A percentile compares a stretch with the other conserved stretches of the same genome.
These are phyloP conservation scores for Pichia paraexigua DNA, from an alignment of 805 yeast species.

Conservation along the genomic window DNA sequence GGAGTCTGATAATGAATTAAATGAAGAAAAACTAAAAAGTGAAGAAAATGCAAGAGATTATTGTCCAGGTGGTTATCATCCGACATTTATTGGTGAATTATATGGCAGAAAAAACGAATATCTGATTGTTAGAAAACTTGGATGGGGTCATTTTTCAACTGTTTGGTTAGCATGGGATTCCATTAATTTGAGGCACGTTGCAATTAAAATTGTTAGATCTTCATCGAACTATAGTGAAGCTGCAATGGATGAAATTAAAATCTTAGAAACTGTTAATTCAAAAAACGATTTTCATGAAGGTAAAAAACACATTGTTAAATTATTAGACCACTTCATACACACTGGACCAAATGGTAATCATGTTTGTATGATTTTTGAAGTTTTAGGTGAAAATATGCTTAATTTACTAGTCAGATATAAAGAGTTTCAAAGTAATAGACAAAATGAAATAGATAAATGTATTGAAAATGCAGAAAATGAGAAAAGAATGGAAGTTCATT, in stretches of 20 bases:
- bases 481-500: conserved; percentile 11
- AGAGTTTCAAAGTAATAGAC: conserved; percentile 28
- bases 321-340: conserved; percentile 49
- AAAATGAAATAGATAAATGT: conserved; percentile 17
- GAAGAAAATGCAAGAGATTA: conserved; percentile 51
- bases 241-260: conserved; percentile 54
- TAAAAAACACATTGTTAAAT: conserved; percentile 41
- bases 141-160: conserved; percentile 68
- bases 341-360: conserved; percentile 58
- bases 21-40: conserved; percentile 21
- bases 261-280: conserved; percentile 31
- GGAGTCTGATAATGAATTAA: conserved; percentile 16
- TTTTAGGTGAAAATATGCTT: conserved; percentile 52
- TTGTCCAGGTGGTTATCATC: conserved; percentile 57
- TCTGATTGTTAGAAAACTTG: conserved; percentile 46
- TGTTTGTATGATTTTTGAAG: conserved; percentile 60
- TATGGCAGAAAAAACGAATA: conserved; percentile 41
- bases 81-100: conserved; percentile 47
- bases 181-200: conserved; percentile 38
- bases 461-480: conserved; percentile 2
- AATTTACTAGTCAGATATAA: conserved; percentile 43
- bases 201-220: conserved; percentile 54
- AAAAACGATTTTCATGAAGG: conserved; percentile 39
- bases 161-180: conserved; percentile 56
- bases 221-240: conserved; percentile 48